Conservation (phyloP, 208 protist species). For the Leishmania turanica region DNA sequence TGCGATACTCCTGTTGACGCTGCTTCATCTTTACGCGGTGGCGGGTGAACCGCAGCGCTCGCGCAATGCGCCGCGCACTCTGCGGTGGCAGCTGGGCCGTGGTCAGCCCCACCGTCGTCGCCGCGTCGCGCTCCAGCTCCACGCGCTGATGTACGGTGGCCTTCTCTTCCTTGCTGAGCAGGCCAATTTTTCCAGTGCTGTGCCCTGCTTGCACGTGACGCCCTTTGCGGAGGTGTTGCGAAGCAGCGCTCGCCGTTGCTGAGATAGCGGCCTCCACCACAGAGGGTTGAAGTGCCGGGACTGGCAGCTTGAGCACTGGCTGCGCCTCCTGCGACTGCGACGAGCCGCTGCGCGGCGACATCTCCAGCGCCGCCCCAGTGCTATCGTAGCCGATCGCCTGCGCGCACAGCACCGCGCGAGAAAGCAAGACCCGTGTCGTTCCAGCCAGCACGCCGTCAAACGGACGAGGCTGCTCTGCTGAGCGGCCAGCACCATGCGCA, state of each 20-base stretch:
- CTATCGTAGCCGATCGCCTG: constrained; percentile 52
- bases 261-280: constrained; percentile 31
- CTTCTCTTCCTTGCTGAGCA: constrained; percentile 30
- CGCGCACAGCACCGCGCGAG: constrained; percentile 65
- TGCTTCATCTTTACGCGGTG: constrained; percentile 3
- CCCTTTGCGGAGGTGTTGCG: constrained; percentile 13
- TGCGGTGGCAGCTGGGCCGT: constrained; percentile 2
- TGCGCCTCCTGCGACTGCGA: constrained; percentile 9
- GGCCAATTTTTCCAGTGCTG: constrained; percentile 33
- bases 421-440: constrained; percentile 71
- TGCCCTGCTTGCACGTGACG: constrained; percentile 15
- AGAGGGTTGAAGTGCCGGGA: constrained; percentile 32
- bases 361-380: constrained; percentile 25
- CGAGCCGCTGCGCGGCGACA: constrained; percentile 7
- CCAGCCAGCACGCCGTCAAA: constrained; percentile 66
- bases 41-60: constrained; percentile 41
- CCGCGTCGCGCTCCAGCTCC: constrained; percentile 36
- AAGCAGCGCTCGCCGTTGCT: constrained; percentile 6
- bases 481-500: not conserved
- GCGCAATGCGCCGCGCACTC: constrained; percentile 33
- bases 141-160: constrained; percentile 30
- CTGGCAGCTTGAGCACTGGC: constrained; percentile 34
- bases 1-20: constrained; percentile 9
- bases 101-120: constrained; percentile 30
- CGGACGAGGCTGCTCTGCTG: not conserved